Base-by-base conservation (phyloP, 306 rosid genomes). In the Arachis hypogaea region DNA sequence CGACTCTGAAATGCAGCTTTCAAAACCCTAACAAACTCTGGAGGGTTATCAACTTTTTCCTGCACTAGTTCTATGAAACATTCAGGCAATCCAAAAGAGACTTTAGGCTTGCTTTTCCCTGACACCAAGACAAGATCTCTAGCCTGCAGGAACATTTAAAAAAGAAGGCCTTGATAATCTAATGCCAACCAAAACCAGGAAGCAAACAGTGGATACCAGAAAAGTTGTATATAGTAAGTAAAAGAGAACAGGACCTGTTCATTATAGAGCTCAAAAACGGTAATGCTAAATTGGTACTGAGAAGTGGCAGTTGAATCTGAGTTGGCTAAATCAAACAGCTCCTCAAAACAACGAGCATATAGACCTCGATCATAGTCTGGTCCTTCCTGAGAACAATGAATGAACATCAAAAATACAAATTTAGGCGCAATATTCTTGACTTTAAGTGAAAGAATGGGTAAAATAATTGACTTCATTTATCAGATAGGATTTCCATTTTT, bases 351-450 rank as follows among this genome's bases (percentile, higher is more conserved):
- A 40, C 96, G 91, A 78, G 87, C 79, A 78, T 83, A 92, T 71
- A 92, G 76, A 81, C 97, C 97, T 40, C 96, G 87, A 81, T 89
- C 97, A 76, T 92, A 81, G 82, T 87, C 86, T 66, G 91, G 81
- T 77, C 97, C 97, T 89, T 89, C 93, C 97, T 89, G 86, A 50
- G 33, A 83, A 84, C 64, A 66, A 74, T 55, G 52, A 67, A 68
- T 68, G 62, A 40, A 40, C 11, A 67, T 64, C 10, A 76, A 69
- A 69, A 11, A 47, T 28, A 70, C 61, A 81, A 47, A 22, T 68
- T 59, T 43, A 55, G 49, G 54, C 43, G 44, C 76, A 45, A 61
- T 58, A 66, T 75, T 63, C 75, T 69, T 38, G 38, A 72, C 59
- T n/a, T n/a, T 77, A 69, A 6, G n/a, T 66, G 56, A 67, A 44